phyloP scores from a whole-genome alignment of 2,329 filamentous ascomycete genomes.

The Fusarium scirpi region DNA sequence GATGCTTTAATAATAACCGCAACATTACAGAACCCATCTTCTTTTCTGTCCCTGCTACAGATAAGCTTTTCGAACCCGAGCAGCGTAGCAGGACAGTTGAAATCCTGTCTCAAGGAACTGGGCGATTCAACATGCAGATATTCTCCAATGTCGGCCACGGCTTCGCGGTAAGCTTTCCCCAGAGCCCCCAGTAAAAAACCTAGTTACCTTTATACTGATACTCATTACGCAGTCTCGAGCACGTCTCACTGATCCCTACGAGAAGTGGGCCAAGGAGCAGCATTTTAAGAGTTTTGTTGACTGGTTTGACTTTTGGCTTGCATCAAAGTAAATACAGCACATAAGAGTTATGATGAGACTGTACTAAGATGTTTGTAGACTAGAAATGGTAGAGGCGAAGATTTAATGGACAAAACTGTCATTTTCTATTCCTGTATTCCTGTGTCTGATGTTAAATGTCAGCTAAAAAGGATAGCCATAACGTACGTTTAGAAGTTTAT shows the following conservation, averaged over 20 bases:
- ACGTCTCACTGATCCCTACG: neutral
- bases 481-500: no score
- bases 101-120: neutral
- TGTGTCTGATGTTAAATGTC: no score
- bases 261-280: neutral
- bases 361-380: no score
- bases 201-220: neutral
- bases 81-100: neutral
- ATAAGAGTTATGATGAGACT: no score
- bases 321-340: neutral
- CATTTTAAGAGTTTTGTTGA: neutral
- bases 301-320: slow-evolving; percentile 3
- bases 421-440: no score
- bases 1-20: no score
- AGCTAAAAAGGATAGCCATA: no score
- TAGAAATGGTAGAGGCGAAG: no score
- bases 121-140: neutral
- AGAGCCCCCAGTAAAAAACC: no score
- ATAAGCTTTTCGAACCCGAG: neutral
- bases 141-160: neutral
- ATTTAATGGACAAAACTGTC: no score
- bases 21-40: neutral
- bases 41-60: neutral
- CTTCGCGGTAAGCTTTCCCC: neutral
- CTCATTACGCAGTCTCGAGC: neutral